phyloP scores from a whole-genome alignment of 148 eudicot species.

The Spergularia marina region DNA sequence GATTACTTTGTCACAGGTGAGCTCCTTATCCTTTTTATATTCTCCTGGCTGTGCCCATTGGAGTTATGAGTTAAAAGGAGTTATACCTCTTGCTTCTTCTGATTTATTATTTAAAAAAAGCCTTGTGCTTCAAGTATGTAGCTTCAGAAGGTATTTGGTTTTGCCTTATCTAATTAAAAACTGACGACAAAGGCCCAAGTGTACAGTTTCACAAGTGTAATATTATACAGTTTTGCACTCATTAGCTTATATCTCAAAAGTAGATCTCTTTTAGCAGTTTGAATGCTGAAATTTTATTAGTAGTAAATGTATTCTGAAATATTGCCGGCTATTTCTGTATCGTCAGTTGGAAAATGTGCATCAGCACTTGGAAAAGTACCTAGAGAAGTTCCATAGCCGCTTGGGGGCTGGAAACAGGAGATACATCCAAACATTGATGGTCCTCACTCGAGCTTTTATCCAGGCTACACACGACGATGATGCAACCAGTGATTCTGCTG shows the following conservation, averaged over 20 bases:
- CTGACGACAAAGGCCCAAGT: neutral
- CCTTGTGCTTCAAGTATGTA: neutral
- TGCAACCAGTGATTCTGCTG: constrained; percentile 30
- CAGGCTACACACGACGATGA: constrained; percentile 37
- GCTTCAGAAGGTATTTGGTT: neutral
- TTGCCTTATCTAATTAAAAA: neutral
- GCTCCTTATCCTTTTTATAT: constrained; percentile 16
- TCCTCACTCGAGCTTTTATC: constrained; percentile 68
- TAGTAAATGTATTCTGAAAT: neutral
- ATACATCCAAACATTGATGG: constrained; percentile 76
- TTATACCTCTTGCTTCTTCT: neutral
- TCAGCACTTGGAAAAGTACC: constrained; percentile 62
- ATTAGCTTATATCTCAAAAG: neutral
- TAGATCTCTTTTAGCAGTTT: constrained; percentile 3
- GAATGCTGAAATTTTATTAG: constrained; percentile 8
- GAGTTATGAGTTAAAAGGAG: too few relatives aligned
- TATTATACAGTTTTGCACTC: neutral
- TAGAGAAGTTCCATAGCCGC: constrained; percentile 59
- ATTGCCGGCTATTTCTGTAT: constrained; percentile 14
- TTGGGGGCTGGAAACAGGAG: constrained; percentile 93
- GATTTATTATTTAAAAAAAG: neutral
- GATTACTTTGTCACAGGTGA: constrained; percentile 67
- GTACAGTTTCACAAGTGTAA: neutral
- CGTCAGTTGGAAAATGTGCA: constrained; percentile 68
- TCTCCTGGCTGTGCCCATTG: neutral